Evolutionary conservation across 805 yeast genomes (phyloP).

Genomic region (Lipomyces starkeyi): DNA sequence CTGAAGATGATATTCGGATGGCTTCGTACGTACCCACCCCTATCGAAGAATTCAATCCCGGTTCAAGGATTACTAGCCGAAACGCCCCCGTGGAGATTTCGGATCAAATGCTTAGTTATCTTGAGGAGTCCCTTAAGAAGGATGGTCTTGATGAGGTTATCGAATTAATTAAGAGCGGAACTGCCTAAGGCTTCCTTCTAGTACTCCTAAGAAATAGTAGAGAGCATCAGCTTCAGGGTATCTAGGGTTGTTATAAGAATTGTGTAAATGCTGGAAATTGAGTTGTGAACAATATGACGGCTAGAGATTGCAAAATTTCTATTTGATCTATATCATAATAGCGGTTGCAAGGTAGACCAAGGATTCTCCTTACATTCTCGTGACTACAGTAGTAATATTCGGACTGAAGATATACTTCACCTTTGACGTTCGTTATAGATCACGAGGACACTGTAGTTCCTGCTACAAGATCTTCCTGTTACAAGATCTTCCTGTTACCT

Average conservation of each 20-base stretch:
- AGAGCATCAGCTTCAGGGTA: background rate
- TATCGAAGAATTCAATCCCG: background rate
- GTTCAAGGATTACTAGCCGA: background rate
- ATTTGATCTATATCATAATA: background rate
- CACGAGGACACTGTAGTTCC: background rate
- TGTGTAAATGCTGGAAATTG: background rate
- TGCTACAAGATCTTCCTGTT: background rate
- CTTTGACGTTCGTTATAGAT: background rate
- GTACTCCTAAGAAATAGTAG: background rate
- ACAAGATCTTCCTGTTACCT: background rate
- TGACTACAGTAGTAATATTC: background rate
- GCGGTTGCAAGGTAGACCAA: background rate
- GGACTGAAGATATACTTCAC: background rate
- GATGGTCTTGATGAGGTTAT: background rate
- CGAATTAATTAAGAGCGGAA: background rate
- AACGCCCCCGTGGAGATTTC: background rate
- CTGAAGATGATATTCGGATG: background rate
- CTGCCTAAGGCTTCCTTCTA: background rate
- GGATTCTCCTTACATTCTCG: too few species aligned
- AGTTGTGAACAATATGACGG: background rate
- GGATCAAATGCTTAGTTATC: conserved; percentile 2
- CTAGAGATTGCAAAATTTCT: background rate
- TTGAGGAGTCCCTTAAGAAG: conserved; percentile 1
- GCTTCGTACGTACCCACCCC: conserved; percentile 1
- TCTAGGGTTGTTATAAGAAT: background rate